Evolutionary conservation across 2,329 filamentous ascomycete species (phyloP), one percentile per base, ranked within the genome.

Genomic region (Gremmenia infestans): DNA sequence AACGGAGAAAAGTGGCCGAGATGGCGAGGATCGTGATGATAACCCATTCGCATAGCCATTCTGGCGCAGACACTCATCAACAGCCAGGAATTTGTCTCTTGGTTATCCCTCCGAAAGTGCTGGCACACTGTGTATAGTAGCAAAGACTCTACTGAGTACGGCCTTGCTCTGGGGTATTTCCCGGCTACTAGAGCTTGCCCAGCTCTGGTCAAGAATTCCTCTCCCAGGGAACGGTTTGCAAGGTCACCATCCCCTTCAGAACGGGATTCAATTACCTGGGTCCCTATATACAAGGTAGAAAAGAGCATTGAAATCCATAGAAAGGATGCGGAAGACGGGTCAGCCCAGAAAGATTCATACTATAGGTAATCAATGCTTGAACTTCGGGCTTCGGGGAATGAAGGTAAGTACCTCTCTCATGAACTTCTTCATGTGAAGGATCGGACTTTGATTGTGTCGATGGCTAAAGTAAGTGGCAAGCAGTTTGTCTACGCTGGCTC

Each of bases 31-130:
- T 83, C 80, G 17, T 80, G 77, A 61, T 82, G 80, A 17, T 81
- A 71, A 12, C 80, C 80, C 77, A 82, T 80, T 64, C 79, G 79
- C 50, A 82, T 68, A 73, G 82, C 79, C 3, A 82, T 68, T 11
- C 80, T 76, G 47, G 82, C 72, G 37, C 74, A 71, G 3, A 79
- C 74, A 4, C 75, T 74, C 0, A 74, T 76, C 11, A 82, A 68
- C 37, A 82, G 64, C 63, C 81, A 83, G 65, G 76, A 78, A 61
- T 76, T 76, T 68, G 77, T 78, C 66, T 81, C 79, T 23, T 73
- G 73, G 12, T 74, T 72, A 14, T 76, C 73, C 65, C 76, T 78
- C 49, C 75, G 70, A 23, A 81, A 60, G 60, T 81, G 81, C 57
- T 80, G 74, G 2, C 75, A 73, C 62, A 81, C 77, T 17, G 76